Conservation (phyloP, 2,329 filamentous ascomycete genomes). For the Microcyclospora tardicrescens region DNA sequence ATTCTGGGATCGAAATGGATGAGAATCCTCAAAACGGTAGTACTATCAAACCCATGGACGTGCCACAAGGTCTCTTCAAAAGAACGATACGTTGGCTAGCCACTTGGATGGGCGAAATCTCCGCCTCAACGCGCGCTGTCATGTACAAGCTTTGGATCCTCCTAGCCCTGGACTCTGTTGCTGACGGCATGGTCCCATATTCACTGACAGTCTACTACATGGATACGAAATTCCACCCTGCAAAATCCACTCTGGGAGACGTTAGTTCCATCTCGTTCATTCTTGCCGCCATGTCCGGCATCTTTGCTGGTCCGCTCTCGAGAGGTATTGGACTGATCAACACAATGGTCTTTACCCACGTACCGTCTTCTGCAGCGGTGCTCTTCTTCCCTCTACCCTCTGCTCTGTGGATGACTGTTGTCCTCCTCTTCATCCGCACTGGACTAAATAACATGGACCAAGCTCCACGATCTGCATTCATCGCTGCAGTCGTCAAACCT, state of each 20-base stretch:
- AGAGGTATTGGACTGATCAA: slow-evolving; percentile 47
- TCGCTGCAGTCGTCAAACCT: slow-evolving; percentile 51
- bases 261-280: slow-evolving; percentile 39
- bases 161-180: slow-evolving; percentile 56
- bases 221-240: slow-evolving; percentile 40
- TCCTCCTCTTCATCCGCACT: slow-evolving; percentile 49
- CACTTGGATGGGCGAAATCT: slow-evolving; percentile 40
- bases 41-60: background rate
- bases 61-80: background rate
- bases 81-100: background rate
- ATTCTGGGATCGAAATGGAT: slow-evolving; percentile 1
- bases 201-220: slow-evolving; percentile 44
- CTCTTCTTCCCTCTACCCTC: slow-evolving; percentile 46
- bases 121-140: slow-evolving; percentile 39
- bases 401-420: slow-evolving; percentile 40
- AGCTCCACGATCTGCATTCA: slow-evolving; percentile 55
- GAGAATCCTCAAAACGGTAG: slow-evolving; percentile 5
- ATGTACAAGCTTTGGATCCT: slow-evolving; percentile 52
- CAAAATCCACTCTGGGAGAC: slow-evolving; percentile 40
- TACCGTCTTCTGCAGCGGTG: slow-evolving; percentile 50
- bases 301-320: slow-evolving; percentile 49
- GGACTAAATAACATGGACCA: slow-evolving; percentile 57
- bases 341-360: slow-evolving; percentile 49
- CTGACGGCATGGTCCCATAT: slow-evolving; percentile 48
- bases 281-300: slow-evolving; percentile 30